Evolutionary conservation across 106 monocot species (phyloP), one percentile per base, ranked within the genome.

Genomic region (Narthecium ossifragum): DNA sequence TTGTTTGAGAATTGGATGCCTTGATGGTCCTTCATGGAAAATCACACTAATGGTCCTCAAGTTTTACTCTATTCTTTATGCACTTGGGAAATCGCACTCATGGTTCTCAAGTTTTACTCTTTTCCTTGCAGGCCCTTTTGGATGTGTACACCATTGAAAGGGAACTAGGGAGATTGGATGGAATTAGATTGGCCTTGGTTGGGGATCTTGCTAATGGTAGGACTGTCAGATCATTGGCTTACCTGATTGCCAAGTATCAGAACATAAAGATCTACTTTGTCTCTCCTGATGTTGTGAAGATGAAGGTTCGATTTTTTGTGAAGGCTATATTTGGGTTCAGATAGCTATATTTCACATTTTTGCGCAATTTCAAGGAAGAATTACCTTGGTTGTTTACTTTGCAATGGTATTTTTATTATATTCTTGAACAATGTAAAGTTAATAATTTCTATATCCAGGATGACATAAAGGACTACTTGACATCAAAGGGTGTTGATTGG

Each of bases 171-270:
- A 79, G 74, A 67, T 64, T 98, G 54, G 91, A 98, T 65, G 98
- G 98, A 60, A 91, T 91, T 43, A 87, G 41, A 52, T 64, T 98
- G 34, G 98, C 73, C 8, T 57, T 98, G 59, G 98, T 98, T 34
- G 98, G 98, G 31, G 98, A 98, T 77, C 91, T 98, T 72, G 91
- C 91, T 23, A 87, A 98, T 72, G 98, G 98, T 51, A 78, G 98
- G 66, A 98, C 98, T 17, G 98, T 98, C 53, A 64, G 98, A 46
- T 98, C 98, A 1, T 34, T 98, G 21, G 98, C 98, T 51, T 85
- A 98, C 64, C 74, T 98, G 31, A 85, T 98, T 38, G 77, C 90
- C 5, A 91, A 81, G 64, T 91, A 98, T 63, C 31, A 62, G n/a
- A 76, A 80, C 26, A 64, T 91, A 22, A 87, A 90, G 65, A 77